A percentile compares a stretch with the other conserved stretches of the same genome.
phyloP scores from a whole-genome alignment of 2,329 filamentous ascomycete genomes.

The Penicillium occitanis region DNA sequence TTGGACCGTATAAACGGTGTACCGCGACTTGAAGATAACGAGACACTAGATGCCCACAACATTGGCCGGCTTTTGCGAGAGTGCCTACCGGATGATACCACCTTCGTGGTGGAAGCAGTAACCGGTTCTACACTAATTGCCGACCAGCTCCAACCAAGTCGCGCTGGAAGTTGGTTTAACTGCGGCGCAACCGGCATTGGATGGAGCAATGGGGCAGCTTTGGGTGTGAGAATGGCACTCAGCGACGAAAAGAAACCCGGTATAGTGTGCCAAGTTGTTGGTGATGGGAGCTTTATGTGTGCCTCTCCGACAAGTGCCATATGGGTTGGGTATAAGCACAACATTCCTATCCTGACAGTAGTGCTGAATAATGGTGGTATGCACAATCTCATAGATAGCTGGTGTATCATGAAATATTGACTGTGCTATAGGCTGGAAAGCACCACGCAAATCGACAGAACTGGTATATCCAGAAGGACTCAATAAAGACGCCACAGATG shows the following conservation, averaged over 20 bases:
- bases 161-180: background rate
- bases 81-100: constrained; percentile 14
- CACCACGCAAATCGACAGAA: constrained; percentile 10
- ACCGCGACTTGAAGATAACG: background rate
- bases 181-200: background rate
- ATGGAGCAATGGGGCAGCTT: background rate
- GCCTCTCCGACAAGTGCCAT: constrained; percentile 3
- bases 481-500: constrained; percentile 10
- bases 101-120: constrained; percentile 16
- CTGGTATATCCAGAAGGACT: constrained; percentile 17
- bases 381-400: background rate
- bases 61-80: constrained; percentile 13
- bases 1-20: background rate
- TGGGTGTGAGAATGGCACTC: background rate
- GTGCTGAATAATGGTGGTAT: background rate
- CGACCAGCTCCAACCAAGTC: constrained; percentile 9
- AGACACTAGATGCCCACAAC: constrained; percentile 2
- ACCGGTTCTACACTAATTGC: constrained; percentile 7
- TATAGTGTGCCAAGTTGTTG: constrained; percentile 18
- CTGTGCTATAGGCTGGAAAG: constrained; percentile 18
- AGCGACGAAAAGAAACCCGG: constrained; percentile 7
- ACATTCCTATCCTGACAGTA: constrained; percentile 15
- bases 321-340: constrained; percentile 14
- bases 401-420: background rate
- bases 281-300: constrained; percentile 20